Base-by-base conservation (phyloP, 805 yeast species). In the Saturnispora bothae region DNA sequence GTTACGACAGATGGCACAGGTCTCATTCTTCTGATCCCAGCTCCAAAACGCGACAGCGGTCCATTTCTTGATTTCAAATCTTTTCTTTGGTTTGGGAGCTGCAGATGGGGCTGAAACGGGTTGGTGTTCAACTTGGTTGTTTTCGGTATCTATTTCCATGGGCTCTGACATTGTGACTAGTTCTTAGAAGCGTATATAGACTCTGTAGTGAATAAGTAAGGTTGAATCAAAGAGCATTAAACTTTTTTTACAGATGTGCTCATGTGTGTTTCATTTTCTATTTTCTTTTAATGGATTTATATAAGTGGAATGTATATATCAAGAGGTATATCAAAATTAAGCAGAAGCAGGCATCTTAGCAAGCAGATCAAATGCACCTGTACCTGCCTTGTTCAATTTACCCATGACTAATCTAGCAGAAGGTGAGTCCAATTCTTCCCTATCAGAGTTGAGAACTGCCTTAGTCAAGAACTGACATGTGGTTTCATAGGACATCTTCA, bases 41-140 rank as follows among this genome's bases (percentile, higher is more conserved):
- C 96, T 85, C 99, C 99, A 92, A 57, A 92, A 85, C n/a, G 97
- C 97, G 34, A 92, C 98, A 0, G 97, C 97, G 12, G 95, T 86
- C 97, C 98, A 89, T 66, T 88, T 92, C 56, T 85, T 83, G 29
- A 92, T 88, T 57, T 89, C 96, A 51, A 92, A 88, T 50, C 83
- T 71, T 57, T 80, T 82, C 64, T 80, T 76, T 43, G 57, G 56
- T 42, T 52, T 6, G 9, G 16, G 20, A 5, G 13, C 12, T 28
- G 16, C 10, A 7, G 31, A 52, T 43, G 62, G 53, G 6, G 53
- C 36, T n/a, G n/a, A n/a, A n/a, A n/a, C 25, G 25, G 25, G 25
- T 10, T 44, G 42, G 37, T 30, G 17, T 16, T 13, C 18, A 18
- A 25, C 33, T 9, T 30, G 10, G 8, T 16, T 15, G 5, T 29